Evolutionary conservation across 805 yeast genomes (phyloP), one percentile per base, ranked within the genome.

Genomic region (Cyberlindnera mrakii): DNA sequence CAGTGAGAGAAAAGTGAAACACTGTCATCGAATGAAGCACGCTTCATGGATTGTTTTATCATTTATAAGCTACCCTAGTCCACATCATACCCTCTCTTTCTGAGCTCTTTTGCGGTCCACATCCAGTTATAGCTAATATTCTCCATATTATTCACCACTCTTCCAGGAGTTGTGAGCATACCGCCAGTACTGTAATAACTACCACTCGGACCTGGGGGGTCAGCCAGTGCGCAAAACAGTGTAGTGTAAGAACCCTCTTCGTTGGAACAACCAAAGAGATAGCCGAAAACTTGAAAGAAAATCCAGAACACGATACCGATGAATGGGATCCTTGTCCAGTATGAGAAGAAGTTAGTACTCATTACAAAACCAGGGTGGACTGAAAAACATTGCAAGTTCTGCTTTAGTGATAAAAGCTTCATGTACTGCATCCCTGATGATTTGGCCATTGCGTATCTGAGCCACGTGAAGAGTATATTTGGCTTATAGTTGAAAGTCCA

Each of bases 291-390:
- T 56, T 84, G 86, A 59, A 85, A 84, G 9, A 77, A 60, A 33
- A 82, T 62, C 87, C 90, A 80, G 51, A 84, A 84, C 30, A 82
- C 53, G 1, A 78, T 70, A 0, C 96, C 96, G n/a, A 87, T 70
- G 5, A 86, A 65, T 0, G 95, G 95, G 14, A 83, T 65, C 43
- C 87, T 65, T 2, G 91, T 85, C 80, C 89, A 83, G 58, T 83
- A 85, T 37, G 82, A 70, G 58, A 83, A 84, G 37, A 83, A 60
- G 51, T 82, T 82, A 2, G 96, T 81, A 53, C 80, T 80, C 85
- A 87, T 81, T n/a, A 85, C 86, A 50, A 85, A 73, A 0, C 96
- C 96, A 0, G 96, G 96, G 54, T 86, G 90, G 3, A 85, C 85
- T 2, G 87, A 72, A 31, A 77, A 61, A 44, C 81, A 78, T 32